Conservation (phyloP, 768 basidiomycete species). For the Leccinum disarticulatum region DNA sequence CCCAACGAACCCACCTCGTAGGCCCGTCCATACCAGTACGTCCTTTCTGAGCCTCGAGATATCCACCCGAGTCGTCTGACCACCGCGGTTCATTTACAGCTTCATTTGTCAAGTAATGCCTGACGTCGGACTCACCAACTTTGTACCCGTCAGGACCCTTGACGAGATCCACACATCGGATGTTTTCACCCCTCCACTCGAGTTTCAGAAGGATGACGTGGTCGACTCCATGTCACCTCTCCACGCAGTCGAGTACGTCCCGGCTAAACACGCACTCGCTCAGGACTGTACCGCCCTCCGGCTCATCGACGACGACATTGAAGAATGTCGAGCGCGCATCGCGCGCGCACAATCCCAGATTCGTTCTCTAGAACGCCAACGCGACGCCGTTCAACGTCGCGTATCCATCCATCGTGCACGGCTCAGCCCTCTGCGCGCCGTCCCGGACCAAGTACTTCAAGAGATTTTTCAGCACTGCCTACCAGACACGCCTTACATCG, state of each 20-base stretch:
- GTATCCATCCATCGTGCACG: constrained; percentile 25
- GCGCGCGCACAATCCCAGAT: constrained; percentile 16
- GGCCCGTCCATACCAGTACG: constrained; percentile 7
- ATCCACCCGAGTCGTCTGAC: neutral
- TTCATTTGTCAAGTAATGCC: constrained; percentile 4
- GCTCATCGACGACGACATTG: constrained; percentile 16
- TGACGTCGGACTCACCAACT: neutral
- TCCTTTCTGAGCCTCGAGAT: neutral
- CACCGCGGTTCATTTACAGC: constrained; percentile 2
- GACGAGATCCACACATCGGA: constrained; percentile 1
- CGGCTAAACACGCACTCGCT: constrained; percentile 20
- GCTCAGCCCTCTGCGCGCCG: constrained; percentile 27
- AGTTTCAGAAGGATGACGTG: constrained; percentile 6
- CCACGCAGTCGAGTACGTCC: constrained; percentile 17
- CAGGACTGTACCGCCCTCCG: constrained; percentile 17
- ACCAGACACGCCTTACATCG: constrained; percentile 22
- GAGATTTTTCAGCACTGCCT: constrained; percentile 32
- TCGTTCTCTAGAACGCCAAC: constrained; percentile 19
- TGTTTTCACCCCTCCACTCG: neutral
- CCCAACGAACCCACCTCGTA: neutral
- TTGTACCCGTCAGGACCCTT: neutral
- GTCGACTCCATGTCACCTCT: constrained; percentile 28
- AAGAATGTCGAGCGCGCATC: constrained; percentile 19
- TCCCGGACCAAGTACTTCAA: constrained; percentile 35
- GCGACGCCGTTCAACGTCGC: constrained; percentile 16